Percentiles rank a stretch among this genome's conserved stretches.
Conservation (phyloP, 306 rosid species). For the Delonix regia region DNA sequence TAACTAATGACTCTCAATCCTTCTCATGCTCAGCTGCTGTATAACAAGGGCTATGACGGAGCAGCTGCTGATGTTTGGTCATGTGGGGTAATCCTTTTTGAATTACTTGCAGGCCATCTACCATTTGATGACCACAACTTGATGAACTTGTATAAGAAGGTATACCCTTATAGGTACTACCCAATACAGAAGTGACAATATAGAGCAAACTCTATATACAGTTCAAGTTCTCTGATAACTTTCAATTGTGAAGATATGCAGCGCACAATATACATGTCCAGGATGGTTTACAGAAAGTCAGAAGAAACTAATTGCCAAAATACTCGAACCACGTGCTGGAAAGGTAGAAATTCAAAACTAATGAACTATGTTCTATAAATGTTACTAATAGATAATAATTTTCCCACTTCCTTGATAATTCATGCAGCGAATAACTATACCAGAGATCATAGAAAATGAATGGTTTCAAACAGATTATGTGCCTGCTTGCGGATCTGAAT, state of each 20-base stretch:
- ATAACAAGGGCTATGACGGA: constrained; percentile 66
- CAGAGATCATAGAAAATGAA: constrained; percentile 60
- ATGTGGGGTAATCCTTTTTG: constrained; percentile 83
- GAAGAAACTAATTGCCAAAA: constrained; percentile 60
- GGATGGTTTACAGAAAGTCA: constrained; percentile 69
- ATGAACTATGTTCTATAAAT: not conserved
- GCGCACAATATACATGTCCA: constrained; percentile 65
- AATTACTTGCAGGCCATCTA: constrained; percentile 69
- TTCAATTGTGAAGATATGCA: constrained; percentile 53
- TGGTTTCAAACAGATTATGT: constrained; percentile 77
- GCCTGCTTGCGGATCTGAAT: constrained; percentile 49
- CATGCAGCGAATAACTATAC: constrained; percentile 61
- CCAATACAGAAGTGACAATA: not conserved
- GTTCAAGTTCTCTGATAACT: constrained; percentile 35
- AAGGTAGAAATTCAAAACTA: constrained; percentile 52
- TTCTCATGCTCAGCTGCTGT: constrained; percentile 51
- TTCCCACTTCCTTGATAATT: constrained; percentile 12
- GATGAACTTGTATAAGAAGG: constrained; percentile 68
- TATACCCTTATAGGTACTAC: constrained; percentile 26
- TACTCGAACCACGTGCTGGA: constrained; percentile 58
- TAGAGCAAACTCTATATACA: constrained; percentile 14
- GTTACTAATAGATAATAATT: constrained; percentile 1
- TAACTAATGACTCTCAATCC: not conserved
- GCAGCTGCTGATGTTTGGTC: constrained; percentile 93
- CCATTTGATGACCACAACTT: constrained; percentile 76